A percentile compares a stretch with the other conserved stretches of the same genome.
These are phyloP conservation scores for Ampelocalamus luodianensis DNA, from an alignment of 176 grass and related monocot species.

Conservation along the genomic window DNA sequence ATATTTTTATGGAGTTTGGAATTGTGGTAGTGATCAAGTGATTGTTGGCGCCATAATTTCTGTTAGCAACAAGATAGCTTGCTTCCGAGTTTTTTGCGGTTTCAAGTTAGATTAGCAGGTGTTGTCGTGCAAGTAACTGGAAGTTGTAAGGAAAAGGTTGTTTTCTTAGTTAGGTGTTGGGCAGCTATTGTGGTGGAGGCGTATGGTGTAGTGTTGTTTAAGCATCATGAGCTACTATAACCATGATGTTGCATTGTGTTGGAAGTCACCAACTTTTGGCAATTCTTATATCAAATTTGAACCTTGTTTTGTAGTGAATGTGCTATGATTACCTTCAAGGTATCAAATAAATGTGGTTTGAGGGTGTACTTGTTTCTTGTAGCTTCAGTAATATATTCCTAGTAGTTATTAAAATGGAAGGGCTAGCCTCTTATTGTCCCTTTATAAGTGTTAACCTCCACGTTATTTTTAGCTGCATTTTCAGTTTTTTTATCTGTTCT, in stretches of 20 bases:
- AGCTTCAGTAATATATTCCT: slow-evolving; percentile 16
- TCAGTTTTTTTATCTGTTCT: not conserved
- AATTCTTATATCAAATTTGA: slow-evolving; percentile 38
- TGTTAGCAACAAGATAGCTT: slow-evolving; percentile 1
- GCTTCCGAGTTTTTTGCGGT: not conserved
- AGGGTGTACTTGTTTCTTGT: slow-evolving; percentile 22
- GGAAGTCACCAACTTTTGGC: slow-evolving; percentile 46
- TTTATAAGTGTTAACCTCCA: not conserved
- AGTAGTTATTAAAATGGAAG: not conserved
- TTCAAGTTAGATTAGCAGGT: slow-evolving; percentile 42
- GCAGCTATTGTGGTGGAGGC: slow-evolving; percentile 25
- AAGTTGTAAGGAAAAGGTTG: slow-evolving; percentile 26
- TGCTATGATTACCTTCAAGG: slow-evolving; percentile 30
- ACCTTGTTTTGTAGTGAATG: slow-evolving; percentile 43
- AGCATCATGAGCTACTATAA: slow-evolving; percentile 34
- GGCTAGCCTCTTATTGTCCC: not conserved
- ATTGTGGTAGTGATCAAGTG: not conserved
- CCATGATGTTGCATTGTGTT: slow-evolving; percentile 54
- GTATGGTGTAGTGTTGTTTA: slow-evolving; percentile 42
- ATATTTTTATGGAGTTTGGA: not conserved
- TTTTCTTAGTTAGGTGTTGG: slow-evolving; percentile 39
- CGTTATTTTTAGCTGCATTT: not conserved
- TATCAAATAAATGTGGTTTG: slow-evolving; percentile 29
- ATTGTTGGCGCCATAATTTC: not conserved
- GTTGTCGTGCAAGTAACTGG: slow-evolving; percentile 37